These are phyloP conservation scores for Vickermania ingenoplastis DNA, from an alignment of 208 protist genomes.

Conservation along the genomic window DNA sequence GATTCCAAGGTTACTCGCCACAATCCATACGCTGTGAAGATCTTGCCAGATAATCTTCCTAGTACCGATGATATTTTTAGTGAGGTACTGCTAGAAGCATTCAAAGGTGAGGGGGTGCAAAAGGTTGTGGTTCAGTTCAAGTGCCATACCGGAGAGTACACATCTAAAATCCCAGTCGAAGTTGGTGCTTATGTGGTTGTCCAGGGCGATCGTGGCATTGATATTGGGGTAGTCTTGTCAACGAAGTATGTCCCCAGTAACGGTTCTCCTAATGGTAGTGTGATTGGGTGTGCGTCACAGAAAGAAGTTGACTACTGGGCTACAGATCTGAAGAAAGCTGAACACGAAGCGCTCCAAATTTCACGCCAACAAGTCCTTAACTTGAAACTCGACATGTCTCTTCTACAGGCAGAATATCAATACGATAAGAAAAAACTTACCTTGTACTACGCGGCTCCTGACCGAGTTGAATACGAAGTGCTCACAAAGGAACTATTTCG, in stretches of 20 bases:
- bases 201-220: constrained; percentile 81
- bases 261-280: constrained; percentile 20
- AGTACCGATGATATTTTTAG: constrained; percentile 21
- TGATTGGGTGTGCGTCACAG: constrained; percentile 72
- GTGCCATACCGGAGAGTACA: constrained; percentile 73
- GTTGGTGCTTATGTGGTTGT: constrained; percentile 83
- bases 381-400: constrained; percentile 65
- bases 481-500: constrained; percentile 78
- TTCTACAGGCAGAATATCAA: constrained; percentile 84
- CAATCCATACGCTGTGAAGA: constrained; percentile 70
- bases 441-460: constrained; percentile 79
- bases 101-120: constrained; percentile 21
- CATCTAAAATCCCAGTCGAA: constrained; percentile 34
- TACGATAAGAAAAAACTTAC: constrained; percentile 91
- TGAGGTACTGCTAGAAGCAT: constrained; percentile 28
- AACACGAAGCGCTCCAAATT: constrained; percentile 50
- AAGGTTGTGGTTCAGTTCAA: constrained; percentile 80
- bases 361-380: constrained; percentile 49
- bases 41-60: constrained; percentile 27
- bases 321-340: constrained; percentile 71
- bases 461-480: constrained; percentile 72
- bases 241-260: background rate
- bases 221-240: constrained; percentile 80
- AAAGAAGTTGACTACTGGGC: constrained; percentile 84
- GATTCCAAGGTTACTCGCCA: constrained; percentile 18